Conservation (phyloP, 2,329 filamentous ascomycete species). For the Hypocreales sp. region DNA sequence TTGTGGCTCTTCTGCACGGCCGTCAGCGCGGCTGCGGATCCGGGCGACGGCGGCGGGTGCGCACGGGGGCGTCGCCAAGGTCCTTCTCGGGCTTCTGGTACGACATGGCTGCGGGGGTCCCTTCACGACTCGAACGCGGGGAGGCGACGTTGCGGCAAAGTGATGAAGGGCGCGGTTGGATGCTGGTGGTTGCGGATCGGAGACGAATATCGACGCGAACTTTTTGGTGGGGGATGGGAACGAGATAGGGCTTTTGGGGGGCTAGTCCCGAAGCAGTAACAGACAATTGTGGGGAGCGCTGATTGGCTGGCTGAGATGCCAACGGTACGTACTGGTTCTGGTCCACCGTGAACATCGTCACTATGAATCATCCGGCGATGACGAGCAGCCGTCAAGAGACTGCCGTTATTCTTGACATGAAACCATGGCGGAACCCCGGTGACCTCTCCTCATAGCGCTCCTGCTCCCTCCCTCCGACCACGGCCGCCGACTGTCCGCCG, state of each 20-base stretch:
- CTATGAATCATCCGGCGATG: conserved; percentile 8
- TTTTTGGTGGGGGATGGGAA: conserved; percentile 7
- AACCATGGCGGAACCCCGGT: too few species aligned
- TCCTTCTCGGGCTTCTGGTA: conserved; percentile 94
- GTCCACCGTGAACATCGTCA: neutral
- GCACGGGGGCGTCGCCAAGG: conserved; percentile 72
- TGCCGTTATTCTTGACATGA: too few species aligned
- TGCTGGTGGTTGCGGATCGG: conserved; percentile 1
- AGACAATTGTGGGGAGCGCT: neutral
- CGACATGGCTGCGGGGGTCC: conserved; percentile 47
- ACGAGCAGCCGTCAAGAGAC: neutral
- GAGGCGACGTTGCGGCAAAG: conserved; percentile 53
- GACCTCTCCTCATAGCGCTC: too few species aligned
- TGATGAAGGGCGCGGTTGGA: conserved; percentile 44
- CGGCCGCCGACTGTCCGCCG: too few species aligned
- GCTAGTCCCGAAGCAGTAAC: conserved; percentile 6
- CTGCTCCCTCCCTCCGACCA: too few species aligned
- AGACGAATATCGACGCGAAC: conserved; percentile 1
- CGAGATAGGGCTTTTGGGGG: conserved; percentile 8
- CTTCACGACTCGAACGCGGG: conserved; percentile 70
- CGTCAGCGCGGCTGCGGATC: neutral
- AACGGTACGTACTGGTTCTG: conserved; percentile 5
- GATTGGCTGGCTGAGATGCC: conserved; percentile 4
- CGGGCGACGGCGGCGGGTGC: conserved; percentile 22
- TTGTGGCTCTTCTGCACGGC: conserved; percentile 69